Evolutionary conservation across 371 early-diverging fungal genomes (phyloP).

Genomic region (Mortierella sp.): DNA sequence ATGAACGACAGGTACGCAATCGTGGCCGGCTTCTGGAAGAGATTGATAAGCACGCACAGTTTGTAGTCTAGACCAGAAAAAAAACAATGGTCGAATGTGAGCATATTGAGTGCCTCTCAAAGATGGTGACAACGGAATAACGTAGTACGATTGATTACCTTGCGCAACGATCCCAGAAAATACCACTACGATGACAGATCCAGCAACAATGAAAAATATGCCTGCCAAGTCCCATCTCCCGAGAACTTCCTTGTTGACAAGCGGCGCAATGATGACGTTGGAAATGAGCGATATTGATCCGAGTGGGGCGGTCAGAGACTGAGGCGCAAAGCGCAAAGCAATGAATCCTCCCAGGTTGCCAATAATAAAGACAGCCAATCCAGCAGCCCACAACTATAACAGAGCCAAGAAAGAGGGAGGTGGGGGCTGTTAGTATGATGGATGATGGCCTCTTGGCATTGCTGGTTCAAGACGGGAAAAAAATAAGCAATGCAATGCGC

Average conservation of each 20-base stretch:
- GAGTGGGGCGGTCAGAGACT: conserved; percentile 87
- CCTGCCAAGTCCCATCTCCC: conserved; percentile 75
- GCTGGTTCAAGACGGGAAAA: neutral
- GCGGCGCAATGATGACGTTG: conserved; percentile 88
- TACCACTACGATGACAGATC: conserved; percentile 82
- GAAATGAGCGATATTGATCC: conserved; percentile 87
- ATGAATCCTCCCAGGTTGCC: conserved; percentile 85
- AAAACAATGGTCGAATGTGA: neutral
- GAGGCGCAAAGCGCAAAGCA: conserved; percentile 89
- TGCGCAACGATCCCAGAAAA: conserved; percentile 74
- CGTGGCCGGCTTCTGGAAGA: conserved; percentile 77
- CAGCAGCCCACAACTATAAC: conserved; percentile 70
- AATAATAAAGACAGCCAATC: conserved; percentile 76
- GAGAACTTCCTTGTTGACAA: conserved; percentile 84
- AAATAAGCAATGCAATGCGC: neutral
- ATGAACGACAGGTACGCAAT: conserved; percentile 80
- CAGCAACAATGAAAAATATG: conserved; percentile 83
- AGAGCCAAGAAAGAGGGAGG: neutral
- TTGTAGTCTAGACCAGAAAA: conserved; percentile 66
- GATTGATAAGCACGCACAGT: conserved; percentile 80
- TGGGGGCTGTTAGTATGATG: neutral
- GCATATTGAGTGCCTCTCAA: neutral
- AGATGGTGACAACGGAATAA: neutral
- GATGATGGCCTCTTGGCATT: neutral
- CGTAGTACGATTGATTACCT: conserved; percentile 18